Base-by-base conservation (phyloP, 176 grass and related monocot genomes). In the Ampelocalamus luodianensis region DNA sequence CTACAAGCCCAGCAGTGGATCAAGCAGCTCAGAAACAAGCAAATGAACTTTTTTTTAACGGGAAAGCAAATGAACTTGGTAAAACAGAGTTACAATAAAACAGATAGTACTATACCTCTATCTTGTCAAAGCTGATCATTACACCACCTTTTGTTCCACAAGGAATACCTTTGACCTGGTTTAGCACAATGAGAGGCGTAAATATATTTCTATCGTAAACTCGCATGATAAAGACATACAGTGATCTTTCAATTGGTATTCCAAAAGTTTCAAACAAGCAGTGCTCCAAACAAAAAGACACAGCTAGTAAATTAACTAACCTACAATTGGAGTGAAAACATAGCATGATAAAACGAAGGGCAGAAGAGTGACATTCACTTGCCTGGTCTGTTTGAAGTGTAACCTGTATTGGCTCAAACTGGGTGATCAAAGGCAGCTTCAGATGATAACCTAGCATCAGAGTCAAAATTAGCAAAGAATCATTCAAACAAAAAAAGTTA, bases 61-160 rank as follows among this genome's bases (percentile, higher is more conserved):
- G 7, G 18, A 56, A 81, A 64, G 12, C n/a, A 82, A 62, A 74
- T 81, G 11, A 29, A 20, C 24, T 58, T 75, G 50, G 43, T 32
- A 22, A 79, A 79, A 51, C 10, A 88, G 4, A 87, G 38, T 44
- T 29, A 3, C 49, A 63, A 85, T 15, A 29, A 79, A 20, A 69
- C 10, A 84, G 63, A 67, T 46, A 84, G 20, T 61, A 48, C 15
- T 64, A 75, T 92, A 96, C 97, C 93, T 99, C 97, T 88, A 99
- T 94, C 87, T 99, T 99, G 82, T 99, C 97, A 88, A 99, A 99
- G 91, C 97, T 99, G 88, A 99, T 99, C 97, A 99, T 96, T 76
- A 96, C 97, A 92, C 97, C 93, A 80, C 93, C 97, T 85, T 96
- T 99, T 64, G 97, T 99, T 85, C 97, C 97, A 84, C 93, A 99